Base-by-base conservation (phyloP, 2,329 filamentous ascomycete genomes). In the Penicillium italicum region DNA sequence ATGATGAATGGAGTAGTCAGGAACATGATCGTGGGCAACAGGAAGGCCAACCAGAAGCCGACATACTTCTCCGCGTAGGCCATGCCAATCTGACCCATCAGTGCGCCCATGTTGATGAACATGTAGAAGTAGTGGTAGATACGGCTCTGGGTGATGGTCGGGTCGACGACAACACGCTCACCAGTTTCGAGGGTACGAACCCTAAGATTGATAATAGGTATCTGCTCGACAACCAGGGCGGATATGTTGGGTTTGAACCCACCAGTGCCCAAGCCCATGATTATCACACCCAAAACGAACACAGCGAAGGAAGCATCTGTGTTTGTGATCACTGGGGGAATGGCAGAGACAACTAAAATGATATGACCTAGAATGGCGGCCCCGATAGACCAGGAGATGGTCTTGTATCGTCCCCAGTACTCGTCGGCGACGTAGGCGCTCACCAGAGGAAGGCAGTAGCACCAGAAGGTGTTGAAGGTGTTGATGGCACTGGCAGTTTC, bases 331-430 rank as follows among this genome's bases (percentile, higher is more conserved):
- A 45, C 42, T 1, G 42, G 18, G 9, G 42, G 42, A 4, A 33
- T 45, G 18, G 28, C 18, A 45, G 42, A 45, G 28, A 33, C 8
- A 22, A 45, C 42, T 16, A 45, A 12, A 33, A 45, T 45, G 5
- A 45, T 45, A 5, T 45, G 42, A 38, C 88, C 88, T 44, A 85
- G 65, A 70, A 87, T 85, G 34, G 87, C 86, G 59, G 88, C 77
- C 14, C 75, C 76, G 31, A 77, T 85, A 64, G 88, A 87, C 69
- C 82, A 82, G 70, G 86, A 80, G 64, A 91, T 90, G 36, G 88
- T 90, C 66, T 82, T 81, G 73, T 85, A 89, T 57, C 87, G 85
- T 14, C 88, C 88, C 67, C 83, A 80, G 69, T 85, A 86, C 61
- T 85, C 81, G 73, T 91, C 89, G 11, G 88, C 87, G 61, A 87